phyloP scores from a whole-genome alignment of 2,329 filamentous ascomycete genomes.

The Fonsecaea monophora region DNA sequence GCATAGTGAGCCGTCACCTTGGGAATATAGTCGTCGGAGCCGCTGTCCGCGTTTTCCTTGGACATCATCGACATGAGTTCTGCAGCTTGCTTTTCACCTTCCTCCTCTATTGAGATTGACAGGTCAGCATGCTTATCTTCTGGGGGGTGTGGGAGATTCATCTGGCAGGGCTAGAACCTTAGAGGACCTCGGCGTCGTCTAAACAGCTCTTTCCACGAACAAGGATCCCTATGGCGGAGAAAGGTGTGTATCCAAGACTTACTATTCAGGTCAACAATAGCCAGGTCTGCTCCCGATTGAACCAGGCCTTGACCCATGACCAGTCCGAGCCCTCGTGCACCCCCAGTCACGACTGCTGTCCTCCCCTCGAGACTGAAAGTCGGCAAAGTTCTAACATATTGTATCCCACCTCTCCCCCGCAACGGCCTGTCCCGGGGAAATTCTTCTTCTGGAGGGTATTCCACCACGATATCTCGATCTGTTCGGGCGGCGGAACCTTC shows the following conservation, averaged over 20 bases:
- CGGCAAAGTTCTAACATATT: conserved; percentile 83
- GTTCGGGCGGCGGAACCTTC: conserved; percentile 79
- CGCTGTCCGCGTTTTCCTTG: conserved; percentile 64
- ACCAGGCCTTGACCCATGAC: conserved; percentile 94
- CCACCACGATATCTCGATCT: conserved; percentile 76
- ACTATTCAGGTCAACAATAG: conserved; percentile 94
- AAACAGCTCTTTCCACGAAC: background rate
- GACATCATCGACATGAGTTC: conserved; percentile 75
- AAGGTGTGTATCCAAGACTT: conserved; percentile 12
- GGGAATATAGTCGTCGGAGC: conserved; percentile 69
- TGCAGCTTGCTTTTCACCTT: conserved; percentile 78
- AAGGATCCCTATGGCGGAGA: background rate
- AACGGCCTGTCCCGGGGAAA: conserved; percentile 76
- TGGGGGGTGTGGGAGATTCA: background rate
- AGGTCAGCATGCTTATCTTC: background rate
- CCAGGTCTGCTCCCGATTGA: conserved; percentile 84
- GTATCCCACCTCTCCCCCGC: conserved; percentile 76
- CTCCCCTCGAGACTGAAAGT: conserved; percentile 85
- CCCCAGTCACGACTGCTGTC: conserved; percentile 86
- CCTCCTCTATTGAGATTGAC: conserved; percentile 67
- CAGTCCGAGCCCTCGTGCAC: conserved; percentile 84
- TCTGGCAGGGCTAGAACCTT: too few species aligned
- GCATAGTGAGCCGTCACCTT: conserved; percentile 88
- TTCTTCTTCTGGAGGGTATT: conserved; percentile 77
- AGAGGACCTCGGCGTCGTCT: background rate